Evolutionary conservation across 2,329 filamentous ascomycete genomes (phyloP).

Genomic region (Rasamsonia emersonii): DNA sequence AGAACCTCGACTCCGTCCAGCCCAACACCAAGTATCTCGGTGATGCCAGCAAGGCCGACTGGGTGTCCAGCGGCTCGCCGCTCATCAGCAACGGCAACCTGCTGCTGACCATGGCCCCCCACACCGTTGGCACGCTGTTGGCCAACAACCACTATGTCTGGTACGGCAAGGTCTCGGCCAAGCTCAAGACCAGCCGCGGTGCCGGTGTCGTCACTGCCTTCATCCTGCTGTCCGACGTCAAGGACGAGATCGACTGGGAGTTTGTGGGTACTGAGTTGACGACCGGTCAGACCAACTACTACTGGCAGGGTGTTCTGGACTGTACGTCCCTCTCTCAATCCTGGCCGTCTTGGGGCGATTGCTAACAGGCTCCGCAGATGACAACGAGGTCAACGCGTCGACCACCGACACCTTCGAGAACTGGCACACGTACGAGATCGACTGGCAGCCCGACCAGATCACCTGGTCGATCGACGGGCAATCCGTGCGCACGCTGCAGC

Average conservation of each 20-base stretch:
- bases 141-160: slow-evolving; percentile 83
- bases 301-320: slow-evolving; percentile 85
- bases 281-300: slow-evolving; percentile 87
- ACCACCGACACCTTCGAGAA: slow-evolving; percentile 62
- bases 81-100: slow-evolving; percentile 54
- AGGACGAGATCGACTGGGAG: slow-evolving; percentile 98
- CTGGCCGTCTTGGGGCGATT: neutral
- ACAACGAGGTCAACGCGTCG: slow-evolving; percentile 64
- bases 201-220: slow-evolving; percentile 93
- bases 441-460: slow-evolving; percentile 81
- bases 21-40: slow-evolving; percentile 78
- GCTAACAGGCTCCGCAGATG: slow-evolving; percentile 44
- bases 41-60: slow-evolving; percentile 69
- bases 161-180: slow-evolving; percentile 89
- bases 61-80: slow-evolving; percentile 77
- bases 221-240: slow-evolving; percentile 88
- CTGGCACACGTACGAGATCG: slow-evolving; percentile 84
- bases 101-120: slow-evolving; percentile 79
- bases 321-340: slow-evolving; percentile 57
- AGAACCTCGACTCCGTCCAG: slow-evolving; percentile 59
- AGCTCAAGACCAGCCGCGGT: slow-evolving; percentile 74
- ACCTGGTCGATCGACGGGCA: slow-evolving; percentile 82
- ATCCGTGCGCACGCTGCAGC: slow-evolving; percentile 63
- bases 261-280: slow-evolving; percentile 74
- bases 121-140: slow-evolving; percentile 78